Evolutionary conservation across 2,329 filamentous ascomycete species (phyloP).

Genomic region (Rhytidhysteron rufulum): DNA sequence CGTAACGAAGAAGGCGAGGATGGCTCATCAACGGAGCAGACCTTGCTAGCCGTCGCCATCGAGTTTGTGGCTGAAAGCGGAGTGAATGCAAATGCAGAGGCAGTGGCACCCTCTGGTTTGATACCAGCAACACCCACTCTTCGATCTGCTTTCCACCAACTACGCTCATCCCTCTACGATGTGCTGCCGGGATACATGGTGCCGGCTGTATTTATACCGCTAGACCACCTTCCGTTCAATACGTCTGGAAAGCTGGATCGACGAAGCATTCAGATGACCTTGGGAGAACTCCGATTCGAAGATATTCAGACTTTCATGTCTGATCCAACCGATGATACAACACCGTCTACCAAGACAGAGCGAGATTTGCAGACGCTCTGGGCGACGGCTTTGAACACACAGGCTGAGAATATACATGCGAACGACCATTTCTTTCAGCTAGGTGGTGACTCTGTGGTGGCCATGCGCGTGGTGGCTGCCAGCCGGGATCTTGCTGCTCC

Average conservation of each 20-base stretch:
- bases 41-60: neutral
- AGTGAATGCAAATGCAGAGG: neutral
- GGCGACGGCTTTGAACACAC: constrained; percentile 3
- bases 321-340: no score
- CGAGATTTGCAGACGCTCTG: constrained; percentile 4
- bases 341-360: constrained; percentile 1
- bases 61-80: neutral
- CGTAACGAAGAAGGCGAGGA: no score
- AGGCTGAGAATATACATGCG: constrained; percentile 43
- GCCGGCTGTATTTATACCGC: constrained; percentile 27
- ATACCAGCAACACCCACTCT: neutral
- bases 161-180: neutral
- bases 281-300: no score
- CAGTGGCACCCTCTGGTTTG: neutral
- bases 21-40: neutral
- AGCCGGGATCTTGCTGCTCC: constrained; percentile 47
- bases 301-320: no score
- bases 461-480: constrained; percentile 59
- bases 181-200: constrained; percentile 24
- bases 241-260: constrained; percentile 30
- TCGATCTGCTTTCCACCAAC: no score
- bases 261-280: no score
- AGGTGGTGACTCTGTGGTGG: constrained; percentile 58
- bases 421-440: constrained; percentile 60
- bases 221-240: constrained; percentile 28